These are phyloP conservation scores for Botrytis paeoniae DNA, from an alignment of 2,329 filamentous ascomycete species.

Conservation along the genomic window DNA sequence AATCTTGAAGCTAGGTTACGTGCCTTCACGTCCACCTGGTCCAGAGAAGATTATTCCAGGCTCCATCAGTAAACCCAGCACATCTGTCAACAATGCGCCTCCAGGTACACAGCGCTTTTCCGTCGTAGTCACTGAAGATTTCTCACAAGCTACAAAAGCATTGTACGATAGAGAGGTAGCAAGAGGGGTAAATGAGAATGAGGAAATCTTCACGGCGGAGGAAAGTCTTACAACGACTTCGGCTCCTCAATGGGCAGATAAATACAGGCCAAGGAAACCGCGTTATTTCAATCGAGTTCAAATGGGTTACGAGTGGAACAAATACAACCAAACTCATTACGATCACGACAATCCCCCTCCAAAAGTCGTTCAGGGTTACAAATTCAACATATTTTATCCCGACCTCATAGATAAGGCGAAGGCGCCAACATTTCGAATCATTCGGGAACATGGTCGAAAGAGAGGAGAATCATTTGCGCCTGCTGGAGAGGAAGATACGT, in stretches of 20 bases:
- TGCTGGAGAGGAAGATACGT: slow-evolving; percentile 95
- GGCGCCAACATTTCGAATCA: slow-evolving; percentile 93
- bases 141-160: slow-evolving; percentile 81
- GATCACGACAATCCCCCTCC: slow-evolving; percentile 97
- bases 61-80: slow-evolving; percentile 38
- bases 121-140: slow-evolving; percentile 68
- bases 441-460: slow-evolving; percentile 85
- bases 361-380: slow-evolving; percentile 98
- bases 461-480: slow-evolving; percentile 89
- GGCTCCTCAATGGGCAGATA: slow-evolving; percentile 75
- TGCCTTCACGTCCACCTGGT: slow-evolving; percentile 54
- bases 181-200: slow-evolving; percentile 85
- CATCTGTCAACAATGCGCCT: slow-evolving; percentile 44
- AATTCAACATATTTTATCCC: slow-evolving; percentile 99
- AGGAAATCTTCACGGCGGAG: slow-evolving; percentile 92
- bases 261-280: slow-evolving; percentile 86
- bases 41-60: slow-evolving; percentile 37
- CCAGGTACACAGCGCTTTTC: slow-evolving; percentile 67
- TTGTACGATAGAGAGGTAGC: slow-evolving; percentile 92
- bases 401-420: slow-evolving; percentile 93
- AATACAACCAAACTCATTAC: slow-evolving; percentile 99
- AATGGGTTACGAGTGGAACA: slow-evolving; percentile 99
- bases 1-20: slow-evolving; percentile 62
- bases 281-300: slow-evolving; percentile 97
- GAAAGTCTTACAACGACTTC: slow-evolving; percentile 66